Evolutionary conservation across 2,329 filamentous ascomycete genomes (phyloP), one percentile per base, ranked within the genome.

Genomic region (Trichoderma sp.): DNA sequence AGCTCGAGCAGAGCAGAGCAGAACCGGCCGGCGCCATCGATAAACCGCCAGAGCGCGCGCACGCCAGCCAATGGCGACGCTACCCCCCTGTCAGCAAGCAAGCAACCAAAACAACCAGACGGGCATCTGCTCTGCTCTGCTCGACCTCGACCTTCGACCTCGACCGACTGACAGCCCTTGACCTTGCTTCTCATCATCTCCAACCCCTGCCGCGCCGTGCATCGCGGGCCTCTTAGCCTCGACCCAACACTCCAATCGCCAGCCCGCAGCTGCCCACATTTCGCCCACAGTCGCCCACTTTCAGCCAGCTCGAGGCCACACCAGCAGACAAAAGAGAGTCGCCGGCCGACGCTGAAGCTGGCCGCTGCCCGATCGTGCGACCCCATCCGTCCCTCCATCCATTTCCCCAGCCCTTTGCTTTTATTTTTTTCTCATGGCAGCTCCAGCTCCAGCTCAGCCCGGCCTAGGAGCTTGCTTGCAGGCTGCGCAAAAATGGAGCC

Each of bases 401-500:
- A 30, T 30, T 30, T 44, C 48, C 61, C 51, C 61, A 63, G 61
- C 52, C 52, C 30, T 56, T 55, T 63, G 34, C 34, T 39, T 39
- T 39, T 39, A 39, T 39, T 39, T 48, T 24, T 63, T 19, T 30
- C 28, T 26, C 44, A 50, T 30, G 24, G 24, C 55, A 45, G 45
- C 50, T 54, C 50, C 59, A 45, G 43, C 60, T 56, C 61, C 51
- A 55, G 51, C 61, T 63, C 62, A 64, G 62, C 62, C 54, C 62
- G 51, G 62, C 62, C 54, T 45, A 64, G 39, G 51, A 64, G 62
- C 55, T 64, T 64, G 62, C 62, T 64, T 64, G 62, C 54, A 64
- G 62, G 54, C 34, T 58, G 62, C 34, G 39, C 54, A 59, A 64
- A 64, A 59, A 28, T 44, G 54, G 62, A 52, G 39, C 61, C 43